Evolutionary conservation across 768 basidiomycete species (phyloP).

Genomic region (Termitomyces sp.): DNA sequence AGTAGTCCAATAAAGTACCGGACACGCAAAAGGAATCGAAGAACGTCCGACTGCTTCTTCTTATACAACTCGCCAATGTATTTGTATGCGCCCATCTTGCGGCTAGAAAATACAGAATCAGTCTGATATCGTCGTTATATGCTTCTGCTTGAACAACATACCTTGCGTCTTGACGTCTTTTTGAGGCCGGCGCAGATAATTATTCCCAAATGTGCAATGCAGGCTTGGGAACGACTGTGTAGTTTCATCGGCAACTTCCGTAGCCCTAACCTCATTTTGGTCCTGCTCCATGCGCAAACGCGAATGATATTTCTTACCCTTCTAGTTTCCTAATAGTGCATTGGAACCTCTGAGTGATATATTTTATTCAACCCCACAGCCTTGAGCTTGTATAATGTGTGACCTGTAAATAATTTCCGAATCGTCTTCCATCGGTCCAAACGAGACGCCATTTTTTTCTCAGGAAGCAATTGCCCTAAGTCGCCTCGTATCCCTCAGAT

Average conservation of each 20-base stretch:
- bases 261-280: conserved; percentile 2
- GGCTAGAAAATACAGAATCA: conserved; percentile 21
- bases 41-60: conserved; percentile 96
- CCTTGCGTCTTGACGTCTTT: conserved; percentile 33
- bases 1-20: conserved; percentile 47
- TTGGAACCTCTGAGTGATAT: too few relatives aligned
- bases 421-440: too few relatives aligned
- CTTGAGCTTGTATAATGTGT: too few relatives aligned
- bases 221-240: conserved; percentile 31
- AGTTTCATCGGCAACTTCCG: conserved; percentile 33
- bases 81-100: conserved; percentile 90
- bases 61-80: conserved; percentile 97
- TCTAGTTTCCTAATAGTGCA: too few relatives aligned
- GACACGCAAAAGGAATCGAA: conserved; percentile 96
- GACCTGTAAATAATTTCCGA: too few relatives aligned
- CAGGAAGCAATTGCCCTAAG: too few relatives aligned
- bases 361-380: too few relatives aligned
- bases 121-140: background rate
- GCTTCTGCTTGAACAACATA: conserved; percentile 15
- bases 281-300: too few relatives aligned
- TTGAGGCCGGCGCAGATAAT: conserved; percentile 24
- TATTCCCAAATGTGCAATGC: conserved; percentile 11
- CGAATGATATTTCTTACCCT: too few relatives aligned
- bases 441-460: too few relatives aligned
- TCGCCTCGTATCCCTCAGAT: too few relatives aligned